Evolutionary conservation across 805 yeast species (phyloP).

Genomic region (Teunomyces gatunensis): DNA sequence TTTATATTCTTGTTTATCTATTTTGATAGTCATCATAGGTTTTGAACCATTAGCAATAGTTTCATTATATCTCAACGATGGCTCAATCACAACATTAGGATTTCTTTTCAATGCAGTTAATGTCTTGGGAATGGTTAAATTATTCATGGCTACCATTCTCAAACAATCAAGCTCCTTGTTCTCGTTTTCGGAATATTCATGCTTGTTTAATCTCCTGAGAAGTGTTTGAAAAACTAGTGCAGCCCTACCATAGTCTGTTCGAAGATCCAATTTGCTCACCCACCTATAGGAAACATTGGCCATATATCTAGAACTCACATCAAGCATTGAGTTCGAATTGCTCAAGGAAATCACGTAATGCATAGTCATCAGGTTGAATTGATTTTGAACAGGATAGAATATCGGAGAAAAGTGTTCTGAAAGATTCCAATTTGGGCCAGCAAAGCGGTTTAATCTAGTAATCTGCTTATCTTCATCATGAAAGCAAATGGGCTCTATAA

Average conservation of each 20-base stretch:
- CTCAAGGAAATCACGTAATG: slow-evolving; percentile 25
- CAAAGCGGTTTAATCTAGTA: slow-evolving; percentile 18
- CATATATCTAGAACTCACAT: slow-evolving; percentile 33
- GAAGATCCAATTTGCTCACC: slow-evolving; percentile 25
- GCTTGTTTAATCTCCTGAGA: slow-evolving; percentile 18
- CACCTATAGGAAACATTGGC: slow-evolving; percentile 27
- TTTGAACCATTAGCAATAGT: slow-evolving; percentile 11
- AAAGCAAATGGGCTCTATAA: slow-evolving; percentile 29
- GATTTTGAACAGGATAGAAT: slow-evolving; percentile 20
- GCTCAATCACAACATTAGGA: slow-evolving; percentile 24
- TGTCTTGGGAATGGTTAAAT: slow-evolving; percentile 23
- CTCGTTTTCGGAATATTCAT: slow-evolving; percentile 3
- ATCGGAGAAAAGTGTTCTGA: slow-evolving; percentile 10
- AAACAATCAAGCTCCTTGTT: slow-evolving; percentile 20
- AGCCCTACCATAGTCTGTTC: slow-evolving; percentile 26
- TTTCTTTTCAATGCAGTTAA: slow-evolving; percentile 23
- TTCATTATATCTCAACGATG: slow-evolving; percentile 27
- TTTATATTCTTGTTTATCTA: slow-evolving; percentile 12
- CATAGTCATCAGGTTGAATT: slow-evolving; percentile 30
- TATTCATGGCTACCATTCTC: slow-evolving; percentile 19
- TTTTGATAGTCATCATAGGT: slow-evolving; percentile 14
- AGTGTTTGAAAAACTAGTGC: slow-evolving; percentile 24
- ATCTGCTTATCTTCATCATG: slow-evolving; percentile 26
- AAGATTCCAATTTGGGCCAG: slow-evolving; percentile 1
- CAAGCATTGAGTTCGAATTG: slow-evolving; percentile 17